Evolutionary conservation across 257 asterid genomes (phyloP), one percentile per base, ranked within the genome.

Genomic region (Cordia subcordata): DNA sequence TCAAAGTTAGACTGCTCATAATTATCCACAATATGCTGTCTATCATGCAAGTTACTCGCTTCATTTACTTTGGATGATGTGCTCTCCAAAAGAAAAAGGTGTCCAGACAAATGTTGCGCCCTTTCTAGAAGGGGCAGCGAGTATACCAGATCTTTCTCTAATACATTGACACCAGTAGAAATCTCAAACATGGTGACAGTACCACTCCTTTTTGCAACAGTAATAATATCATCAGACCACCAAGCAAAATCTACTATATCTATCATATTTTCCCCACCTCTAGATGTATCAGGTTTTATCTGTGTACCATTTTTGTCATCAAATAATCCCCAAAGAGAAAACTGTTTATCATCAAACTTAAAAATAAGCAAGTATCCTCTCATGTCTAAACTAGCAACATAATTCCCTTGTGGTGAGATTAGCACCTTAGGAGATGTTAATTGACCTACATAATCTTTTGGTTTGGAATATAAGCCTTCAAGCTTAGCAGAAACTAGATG

Each of bases 221-320:
- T 69, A 77, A 93, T 79, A 63, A 79, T 68, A 68, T 72, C 77
- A 64, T 86, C 81, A 65, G 96, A 86, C 99, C 99, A 92, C 99
- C 99, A 93, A 70, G 94, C 67, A 69, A 88, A 93, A 79, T 89
- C 97, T 72, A 79, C 65, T 61, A 82, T 49, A 65, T 83, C 80
- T 33, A 68, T 79, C 50, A 78, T 53, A 55, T 42, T 57, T 60
- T 70, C 79, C 38, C 65, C 62, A 63, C 70, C 66, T 56, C 71
- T 52, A 67, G 85, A 72, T 20, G 55, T 51, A 57, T 72, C 80
- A 65, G 51, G 59, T 62, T 52, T 65, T 18, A 61, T 73, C 66
- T 67, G 57, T n/a, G 73, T 57, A 65, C 57, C 53, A 44, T 38
- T 65, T 53, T 72, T 75, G 68, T 68, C 77, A 62, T 63, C 59